Evolutionary conservation across 1,139 yeast genomes (phyloP).

Genomic region (Saccharomyces pastorianus): DNA sequence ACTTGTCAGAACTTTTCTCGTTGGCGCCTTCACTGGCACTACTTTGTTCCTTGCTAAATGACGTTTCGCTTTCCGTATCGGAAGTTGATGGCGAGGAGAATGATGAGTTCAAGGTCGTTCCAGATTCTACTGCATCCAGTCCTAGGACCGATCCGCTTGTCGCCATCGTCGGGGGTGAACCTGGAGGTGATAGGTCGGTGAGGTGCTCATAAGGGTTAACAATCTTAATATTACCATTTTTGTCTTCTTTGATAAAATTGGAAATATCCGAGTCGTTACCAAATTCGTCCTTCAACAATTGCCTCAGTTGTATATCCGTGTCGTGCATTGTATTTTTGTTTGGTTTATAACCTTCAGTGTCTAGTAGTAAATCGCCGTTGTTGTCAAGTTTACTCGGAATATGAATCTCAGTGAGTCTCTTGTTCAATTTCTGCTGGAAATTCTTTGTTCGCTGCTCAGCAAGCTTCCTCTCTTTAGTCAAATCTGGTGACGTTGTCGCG

Average conservation of each 20-base stretch:
- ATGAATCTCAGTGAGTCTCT: slow-evolving; percentile 56
- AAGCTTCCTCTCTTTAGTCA: neutral
- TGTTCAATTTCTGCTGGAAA: slow-evolving; percentile 49
- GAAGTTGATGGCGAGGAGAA: slow-evolving; percentile 6
- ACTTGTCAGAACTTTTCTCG: slow-evolving; percentile 4
- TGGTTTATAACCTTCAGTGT: slow-evolving; percentile 94
- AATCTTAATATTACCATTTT: slow-evolving; percentile 67
- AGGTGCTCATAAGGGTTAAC: slow-evolving; percentile 35
- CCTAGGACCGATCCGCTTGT: slow-evolving; percentile 16
- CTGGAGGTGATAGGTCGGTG: slow-evolving; percentile 11
- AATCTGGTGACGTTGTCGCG: neutral
- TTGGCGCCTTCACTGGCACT: slow-evolving; percentile 6
- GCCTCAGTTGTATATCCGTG: slow-evolving; percentile 63
- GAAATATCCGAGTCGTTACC: slow-evolving; percentile 46
- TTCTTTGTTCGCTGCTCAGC: slow-evolving; percentile 20
- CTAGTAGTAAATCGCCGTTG: slow-evolving; percentile 84
- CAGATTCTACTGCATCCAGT: neutral
- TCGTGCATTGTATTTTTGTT: slow-evolving; percentile 64
- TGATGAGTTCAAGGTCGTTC: slow-evolving; percentile 1
- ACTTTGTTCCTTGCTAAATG: neutral
- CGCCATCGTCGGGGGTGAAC: slow-evolving; percentile 23
- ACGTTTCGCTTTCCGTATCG: neutral
- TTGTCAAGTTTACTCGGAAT: slow-evolving; percentile 85
- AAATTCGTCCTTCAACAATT: slow-evolving; percentile 62
- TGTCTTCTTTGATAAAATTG: slow-evolving; percentile 50